Conservation (phyloP, 371 early-diverging fungal genomes). For the Haplosporangium sp. region DNA sequence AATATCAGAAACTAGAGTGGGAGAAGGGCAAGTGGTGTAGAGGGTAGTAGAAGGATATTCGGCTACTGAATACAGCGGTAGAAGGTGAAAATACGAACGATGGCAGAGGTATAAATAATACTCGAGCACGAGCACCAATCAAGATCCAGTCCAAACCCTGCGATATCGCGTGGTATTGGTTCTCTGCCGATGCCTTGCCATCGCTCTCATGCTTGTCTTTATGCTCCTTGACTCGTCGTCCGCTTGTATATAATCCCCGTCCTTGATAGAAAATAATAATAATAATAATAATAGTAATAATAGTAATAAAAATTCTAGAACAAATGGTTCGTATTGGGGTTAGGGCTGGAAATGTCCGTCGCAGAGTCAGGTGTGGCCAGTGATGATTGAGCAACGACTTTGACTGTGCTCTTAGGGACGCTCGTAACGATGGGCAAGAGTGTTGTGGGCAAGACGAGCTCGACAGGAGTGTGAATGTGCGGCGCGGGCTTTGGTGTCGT, state of each 20-base stretch:
- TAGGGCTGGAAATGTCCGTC: slow-evolving; percentile 20
- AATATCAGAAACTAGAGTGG: too few relatives aligned
- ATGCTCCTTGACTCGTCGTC: background rate
- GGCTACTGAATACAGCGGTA: too few relatives aligned
- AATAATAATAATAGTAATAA: background rate
- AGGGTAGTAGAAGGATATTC: too few relatives aligned
- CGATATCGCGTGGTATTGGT: too few relatives aligned
- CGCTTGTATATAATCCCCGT: background rate
- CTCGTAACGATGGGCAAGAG: slow-evolving; percentile 30
- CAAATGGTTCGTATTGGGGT: slow-evolving; percentile 21
- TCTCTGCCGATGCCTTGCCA: too few relatives aligned
- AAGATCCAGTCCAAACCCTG: too few relatives aligned
- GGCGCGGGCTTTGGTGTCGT: slow-evolving; percentile 25
- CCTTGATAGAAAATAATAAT: background rate
- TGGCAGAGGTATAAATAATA: too few relatives aligned
- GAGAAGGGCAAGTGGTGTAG: too few relatives aligned
- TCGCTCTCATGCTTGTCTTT: too few relatives aligned
- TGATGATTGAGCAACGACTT: slow-evolving; percentile 10
- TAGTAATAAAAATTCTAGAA: slow-evolving; percentile 1
- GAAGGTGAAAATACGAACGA: too few relatives aligned
- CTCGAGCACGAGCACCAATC: too few relatives aligned
- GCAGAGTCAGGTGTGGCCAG: slow-evolving; percentile 10
- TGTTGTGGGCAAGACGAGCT: slow-evolving; percentile 20
- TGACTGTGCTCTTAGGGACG: slow-evolving; percentile 22
- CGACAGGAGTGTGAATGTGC: slow-evolving; percentile 6